Base-by-base conservation (phyloP, 2,329 filamentous ascomycete genomes). In the Xylariaceae sp. region DNA sequence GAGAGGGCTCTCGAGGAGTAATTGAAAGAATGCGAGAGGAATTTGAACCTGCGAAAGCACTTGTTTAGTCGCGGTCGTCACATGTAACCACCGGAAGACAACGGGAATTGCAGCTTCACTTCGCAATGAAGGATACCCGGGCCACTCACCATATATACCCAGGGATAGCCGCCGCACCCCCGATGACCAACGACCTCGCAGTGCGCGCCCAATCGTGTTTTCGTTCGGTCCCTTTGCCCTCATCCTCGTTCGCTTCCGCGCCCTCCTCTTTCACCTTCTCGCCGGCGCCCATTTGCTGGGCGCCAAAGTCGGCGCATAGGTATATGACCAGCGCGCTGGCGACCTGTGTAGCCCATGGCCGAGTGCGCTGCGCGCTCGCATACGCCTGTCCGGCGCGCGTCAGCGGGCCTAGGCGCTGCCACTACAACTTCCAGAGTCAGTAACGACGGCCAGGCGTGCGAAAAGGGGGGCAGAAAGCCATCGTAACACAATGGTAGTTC, bases 21-120 rank as follows among this genome's bases (percentile, higher is more conserved):
- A 74, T 96, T 96, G 80, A 96, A 96, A 71, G 85, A 80, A 55
- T 82, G 78, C 40, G 87, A 86, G 13, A 96, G 80, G 72, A 86
- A 95, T 61, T 92, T 76, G 72, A 89, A 88, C 87, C 86, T 89
- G 57, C 41, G 44, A 5, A 26, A 10, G 2, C 9, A 45, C 4
- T 22, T 13, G 36, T 9, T 56, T 51, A 54, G 50, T 45, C 32
- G 13, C 26, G 15, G 19, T n/a, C n/a, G 40, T 22, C n/a, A 2
- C 18, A 48, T 15, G n/a, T 32, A 39, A 10, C 19, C 22, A 2
- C 3, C 3, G 26, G 9, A 13, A 46, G n/a, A 32, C 34, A 7
- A 19, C 19, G 13, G 34, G 3, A 2, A 12, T n/a, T 16, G 34
- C 15, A 15, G n/a, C 15, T 37, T 37, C 34, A 15, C 5, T 37